phyloP scores from a whole-genome alignment of 202 grass and related monocot species.

The Setaria italica region DNA sequence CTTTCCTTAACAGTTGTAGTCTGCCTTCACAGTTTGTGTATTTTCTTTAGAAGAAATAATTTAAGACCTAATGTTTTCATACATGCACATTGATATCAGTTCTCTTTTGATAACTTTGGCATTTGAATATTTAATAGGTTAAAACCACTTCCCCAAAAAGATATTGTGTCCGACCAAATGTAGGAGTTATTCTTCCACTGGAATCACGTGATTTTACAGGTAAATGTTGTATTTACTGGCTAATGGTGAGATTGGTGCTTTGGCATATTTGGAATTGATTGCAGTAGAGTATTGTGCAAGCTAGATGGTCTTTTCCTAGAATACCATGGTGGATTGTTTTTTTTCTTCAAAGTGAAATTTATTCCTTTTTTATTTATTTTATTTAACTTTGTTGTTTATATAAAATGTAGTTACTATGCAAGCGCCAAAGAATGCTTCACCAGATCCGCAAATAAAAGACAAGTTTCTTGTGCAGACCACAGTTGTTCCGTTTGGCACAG shows the following conservation, averaged over 20 bases:
- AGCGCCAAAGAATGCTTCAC: conserved; percentile 65
- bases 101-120: neutral
- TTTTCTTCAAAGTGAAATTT: neutral
- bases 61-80: neutral
- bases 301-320: neutral
- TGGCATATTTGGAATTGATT: conserved; percentile 15
- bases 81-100: neutral
- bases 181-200: conserved; percentile 77
- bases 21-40: neutral
- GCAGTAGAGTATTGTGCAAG: neutral
- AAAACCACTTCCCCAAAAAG: conserved; percentile 88
- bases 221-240: conserved; percentile 35
- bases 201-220: conserved; percentile 80
- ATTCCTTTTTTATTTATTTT: conserved; percentile 11
- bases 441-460: conserved; percentile 83
- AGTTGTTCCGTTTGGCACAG: conserved; percentile 67
- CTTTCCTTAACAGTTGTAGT: conserved; percentile 3
- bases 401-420: conserved; percentile 84
- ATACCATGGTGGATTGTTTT: neutral
- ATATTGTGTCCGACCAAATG: conserved; percentile 87
- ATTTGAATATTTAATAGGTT: conserved; percentile 49
- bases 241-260: conserved; percentile 34
- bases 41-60: conserved; percentile 14
- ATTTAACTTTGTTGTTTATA: conserved; percentile 33
- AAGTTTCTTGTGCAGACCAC: conserved; percentile 92